Evolutionary conservation across 805 yeast species (phyloP).

Genomic region (Komagataella kurtzmanii): DNA sequence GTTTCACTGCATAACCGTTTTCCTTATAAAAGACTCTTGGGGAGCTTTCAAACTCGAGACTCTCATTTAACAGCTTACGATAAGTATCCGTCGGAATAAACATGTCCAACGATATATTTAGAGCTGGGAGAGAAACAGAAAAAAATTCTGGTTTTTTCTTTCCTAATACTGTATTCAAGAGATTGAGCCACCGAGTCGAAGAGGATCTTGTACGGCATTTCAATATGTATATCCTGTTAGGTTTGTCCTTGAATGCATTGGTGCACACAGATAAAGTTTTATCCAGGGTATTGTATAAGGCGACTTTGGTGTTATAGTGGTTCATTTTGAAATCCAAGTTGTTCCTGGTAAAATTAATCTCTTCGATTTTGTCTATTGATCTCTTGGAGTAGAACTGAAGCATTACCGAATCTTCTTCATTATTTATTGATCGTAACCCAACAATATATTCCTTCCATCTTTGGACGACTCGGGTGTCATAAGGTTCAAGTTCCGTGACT

Average conservation of each 20-base stretch:
- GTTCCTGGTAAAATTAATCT: background rate
- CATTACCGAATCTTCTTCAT: conserved; percentile 33
- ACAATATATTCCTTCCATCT: conserved; percentile 74
- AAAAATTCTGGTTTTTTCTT: conserved; percentile 14
- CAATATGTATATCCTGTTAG: conserved; percentile 28
- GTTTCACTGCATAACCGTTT: background rate
- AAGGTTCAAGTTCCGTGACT: conserved; percentile 24
- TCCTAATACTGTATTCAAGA: conserved; percentile 36
- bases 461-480: conserved; percentile 44
- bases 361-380: conserved; percentile 14
- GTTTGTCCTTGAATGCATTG: conserved; percentile 6
- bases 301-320: conserved; percentile 18
- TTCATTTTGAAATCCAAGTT: conserved; percentile 4
- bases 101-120: conserved; percentile 29
- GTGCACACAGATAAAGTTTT: conserved; percentile 45
- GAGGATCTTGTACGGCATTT: conserved; percentile 37
- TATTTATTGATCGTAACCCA: conserved; percentile 53
- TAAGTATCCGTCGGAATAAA: conserved; percentile 24
- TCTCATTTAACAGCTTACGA: conserved; percentile 2
- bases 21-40: background rate
- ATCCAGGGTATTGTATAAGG: conserved; percentile 54
- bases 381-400: conserved; percentile 49
- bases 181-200: conserved; percentile 51
- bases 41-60: background rate
- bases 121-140: conserved; percentile 18